Conservation (phyloP, 257 asterid genomes). For the Scutellaria galericulata region DNA sequence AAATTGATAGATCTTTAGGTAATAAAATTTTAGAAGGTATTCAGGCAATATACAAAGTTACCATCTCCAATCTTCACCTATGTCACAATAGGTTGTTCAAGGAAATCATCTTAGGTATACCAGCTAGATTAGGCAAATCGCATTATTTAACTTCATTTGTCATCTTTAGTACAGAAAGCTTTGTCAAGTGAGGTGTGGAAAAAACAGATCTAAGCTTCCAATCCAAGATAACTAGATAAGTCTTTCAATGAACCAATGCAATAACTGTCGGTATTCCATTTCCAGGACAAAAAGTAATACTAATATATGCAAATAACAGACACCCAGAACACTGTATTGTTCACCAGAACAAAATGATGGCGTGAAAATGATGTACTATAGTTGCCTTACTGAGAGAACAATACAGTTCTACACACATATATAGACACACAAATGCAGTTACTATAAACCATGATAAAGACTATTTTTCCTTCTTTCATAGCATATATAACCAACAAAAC, state of each 20-base stretch:
- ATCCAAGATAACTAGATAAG: conserved; percentile 27
- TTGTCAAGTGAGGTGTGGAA: conserved; percentile 2
- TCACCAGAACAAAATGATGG: conserved; percentile 6
- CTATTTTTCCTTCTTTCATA: background rate
- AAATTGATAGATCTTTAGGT: conserved; percentile 10
- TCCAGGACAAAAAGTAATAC: conserved; percentile 17
- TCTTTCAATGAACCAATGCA: background rate
- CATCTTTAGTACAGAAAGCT: conserved; percentile 10
- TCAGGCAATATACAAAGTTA: conserved; percentile 23
- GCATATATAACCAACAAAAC: conserved; percentile 28
- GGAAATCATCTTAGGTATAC: conserved; percentile 10
- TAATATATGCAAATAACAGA: background rate
- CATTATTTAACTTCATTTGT: conserved; percentile 22
- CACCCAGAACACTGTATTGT: conserved; percentile 1
- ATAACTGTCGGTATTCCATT: conserved; percentile 27
- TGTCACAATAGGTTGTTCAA: conserved; percentile 3
- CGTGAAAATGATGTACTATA: conserved; percentile 10
- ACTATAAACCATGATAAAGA: conserved; percentile 3
- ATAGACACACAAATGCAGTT: background rate
- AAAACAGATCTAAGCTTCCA: conserved; percentile 2
- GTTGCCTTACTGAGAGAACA: conserved; percentile 2
- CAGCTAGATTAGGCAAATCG: conserved; percentile 16
- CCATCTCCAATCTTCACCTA: conserved; percentile 22
- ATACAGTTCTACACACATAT: background rate
- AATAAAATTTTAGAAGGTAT: conserved; percentile 19